Percentiles rank a stretch among this genome's conserved stretches.
Conservation (phyloP, 1,284 basidiomycete species). For the Apiotrichum sp. region DNA sequence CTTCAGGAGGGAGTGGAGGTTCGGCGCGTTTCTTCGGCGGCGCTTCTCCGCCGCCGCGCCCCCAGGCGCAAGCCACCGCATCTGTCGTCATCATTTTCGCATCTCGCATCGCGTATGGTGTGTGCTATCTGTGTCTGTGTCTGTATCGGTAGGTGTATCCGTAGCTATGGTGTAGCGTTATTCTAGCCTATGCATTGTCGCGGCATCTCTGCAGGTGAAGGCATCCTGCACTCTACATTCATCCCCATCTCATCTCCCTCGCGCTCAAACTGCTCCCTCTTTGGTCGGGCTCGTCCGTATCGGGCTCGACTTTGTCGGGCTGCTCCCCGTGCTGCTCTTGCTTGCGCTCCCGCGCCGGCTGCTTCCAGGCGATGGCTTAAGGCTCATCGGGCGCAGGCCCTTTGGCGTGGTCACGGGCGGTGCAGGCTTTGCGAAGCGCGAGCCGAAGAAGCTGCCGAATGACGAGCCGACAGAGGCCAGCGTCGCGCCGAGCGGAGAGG, state of each 20-base stretch:
- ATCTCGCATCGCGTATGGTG: too few species aligned
- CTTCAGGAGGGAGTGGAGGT: too few species aligned
- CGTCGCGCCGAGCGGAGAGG: constrained; percentile 4
- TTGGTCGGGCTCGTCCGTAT: background rate
- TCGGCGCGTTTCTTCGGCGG: too few species aligned
- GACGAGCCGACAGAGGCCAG: constrained; percentile 24
- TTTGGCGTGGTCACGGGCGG: background rate
- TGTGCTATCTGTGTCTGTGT: too few species aligned
- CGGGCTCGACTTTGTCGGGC: background rate
- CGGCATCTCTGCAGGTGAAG: too few species aligned
- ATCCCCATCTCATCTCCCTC: background rate
- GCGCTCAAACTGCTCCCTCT: background rate
- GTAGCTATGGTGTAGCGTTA: too few species aligned
- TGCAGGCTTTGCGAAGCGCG: constrained; percentile 17
- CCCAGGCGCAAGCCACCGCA: too few species aligned
- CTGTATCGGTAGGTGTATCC: too few species aligned
- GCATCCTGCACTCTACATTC: too few species aligned
- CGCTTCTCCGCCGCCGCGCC: too few species aligned
- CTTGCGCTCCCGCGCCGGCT: background rate
- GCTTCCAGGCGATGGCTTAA: background rate
- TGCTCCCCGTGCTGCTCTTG: background rate
- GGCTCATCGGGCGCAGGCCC: constrained; percentile 10
- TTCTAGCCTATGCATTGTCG: too few species aligned
- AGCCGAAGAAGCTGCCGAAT: constrained; percentile 40
- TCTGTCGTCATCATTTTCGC: too few species aligned